Percentiles rank a stretch among this genome's conserved stretches.
phyloP scores from a whole-genome alignment of 2,329 filamentous ascomycete species.

The Botrytis elliptica region DNA sequence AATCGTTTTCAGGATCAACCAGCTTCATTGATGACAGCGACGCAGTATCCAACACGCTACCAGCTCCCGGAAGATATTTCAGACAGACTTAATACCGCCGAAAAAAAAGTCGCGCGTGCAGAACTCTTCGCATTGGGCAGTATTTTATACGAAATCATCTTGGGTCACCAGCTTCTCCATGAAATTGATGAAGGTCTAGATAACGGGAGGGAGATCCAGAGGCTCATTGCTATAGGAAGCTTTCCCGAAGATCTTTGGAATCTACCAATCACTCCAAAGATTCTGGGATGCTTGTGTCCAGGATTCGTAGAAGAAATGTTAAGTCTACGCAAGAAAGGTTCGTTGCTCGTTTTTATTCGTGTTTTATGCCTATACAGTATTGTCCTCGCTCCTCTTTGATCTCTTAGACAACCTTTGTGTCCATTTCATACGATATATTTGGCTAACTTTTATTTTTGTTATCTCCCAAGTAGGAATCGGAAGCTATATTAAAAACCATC shows the following conservation, averaged over 20 bases:
- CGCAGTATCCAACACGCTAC: neutral
- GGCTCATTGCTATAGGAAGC: neutral
- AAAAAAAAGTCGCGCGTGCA: neutral
- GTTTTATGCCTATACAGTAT: neutral
- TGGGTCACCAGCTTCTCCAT: neutral
- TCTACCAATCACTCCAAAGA: neutral
- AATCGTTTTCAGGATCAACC: neutral
- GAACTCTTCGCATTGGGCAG: constrained; percentile 8
- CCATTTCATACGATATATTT: neutral
- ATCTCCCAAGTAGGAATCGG: neutral
- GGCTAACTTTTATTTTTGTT: neutral
- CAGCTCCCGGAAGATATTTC: constrained; percentile 1
- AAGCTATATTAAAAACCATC: constrained; percentile 8
- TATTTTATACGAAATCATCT: constrained; percentile 5
- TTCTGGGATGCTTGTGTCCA: neutral
- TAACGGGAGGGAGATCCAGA: neutral
- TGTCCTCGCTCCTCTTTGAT: neutral
- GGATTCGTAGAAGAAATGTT: neutral
- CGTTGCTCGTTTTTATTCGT: neutral
- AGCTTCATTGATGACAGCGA: neutral
- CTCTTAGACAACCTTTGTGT: too few relatives aligned
- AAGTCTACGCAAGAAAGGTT: neutral
- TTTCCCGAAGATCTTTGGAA: constrained; percentile 12
- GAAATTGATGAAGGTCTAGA: neutral
- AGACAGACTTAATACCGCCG: neutral